phyloP scores from a whole-genome alignment of 2,329 filamentous ascomycete genomes.

The Aspergillus chevalieri region DNA sequence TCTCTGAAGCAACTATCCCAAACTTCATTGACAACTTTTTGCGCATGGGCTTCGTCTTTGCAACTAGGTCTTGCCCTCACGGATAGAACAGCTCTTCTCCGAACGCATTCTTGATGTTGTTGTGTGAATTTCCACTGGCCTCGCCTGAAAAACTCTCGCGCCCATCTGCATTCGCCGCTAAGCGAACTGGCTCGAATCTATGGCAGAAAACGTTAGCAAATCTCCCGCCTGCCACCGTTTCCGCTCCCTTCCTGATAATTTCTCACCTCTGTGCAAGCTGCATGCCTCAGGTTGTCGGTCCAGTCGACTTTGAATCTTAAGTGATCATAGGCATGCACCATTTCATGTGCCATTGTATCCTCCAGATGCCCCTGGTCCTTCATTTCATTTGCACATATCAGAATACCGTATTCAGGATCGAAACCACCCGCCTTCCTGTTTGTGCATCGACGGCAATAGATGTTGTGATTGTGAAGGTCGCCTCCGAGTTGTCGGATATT shows the following conservation, averaged over 20 bases:
- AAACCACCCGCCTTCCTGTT: constrained; percentile 74
- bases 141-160: constrained; percentile 74
- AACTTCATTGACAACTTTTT: constrained; percentile 89
- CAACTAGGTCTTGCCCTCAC: constrained; percentile 72
- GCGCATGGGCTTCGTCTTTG: constrained; percentile 78
- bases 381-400: constrained; percentile 90
- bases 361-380: constrained; percentile 74
- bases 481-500: constrained; percentile 76
- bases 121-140: constrained; percentile 84
- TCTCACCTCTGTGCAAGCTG: constrained; percentile 81
- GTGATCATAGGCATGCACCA: constrained; percentile 96
- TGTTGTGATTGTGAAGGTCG: constrained; percentile 64
- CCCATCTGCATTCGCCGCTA: constrained; percentile 89
- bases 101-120: constrained; percentile 90
- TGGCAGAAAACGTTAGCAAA: constrained; percentile 7
- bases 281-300: constrained; percentile 72
- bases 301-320: constrained; percentile 86
- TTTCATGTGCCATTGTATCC: constrained; percentile 92
- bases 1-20: constrained; percentile 97
- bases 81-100: constrained; percentile 70
- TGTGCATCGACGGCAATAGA: constrained; percentile 75
- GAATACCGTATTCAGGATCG: constrained; percentile 75
- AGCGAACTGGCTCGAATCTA: constrained; percentile 89
- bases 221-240: neutral
- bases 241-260: neutral